Conservation (phyloP, 2,329 filamentous ascomycete species). For the Amphichorda felina region DNA sequence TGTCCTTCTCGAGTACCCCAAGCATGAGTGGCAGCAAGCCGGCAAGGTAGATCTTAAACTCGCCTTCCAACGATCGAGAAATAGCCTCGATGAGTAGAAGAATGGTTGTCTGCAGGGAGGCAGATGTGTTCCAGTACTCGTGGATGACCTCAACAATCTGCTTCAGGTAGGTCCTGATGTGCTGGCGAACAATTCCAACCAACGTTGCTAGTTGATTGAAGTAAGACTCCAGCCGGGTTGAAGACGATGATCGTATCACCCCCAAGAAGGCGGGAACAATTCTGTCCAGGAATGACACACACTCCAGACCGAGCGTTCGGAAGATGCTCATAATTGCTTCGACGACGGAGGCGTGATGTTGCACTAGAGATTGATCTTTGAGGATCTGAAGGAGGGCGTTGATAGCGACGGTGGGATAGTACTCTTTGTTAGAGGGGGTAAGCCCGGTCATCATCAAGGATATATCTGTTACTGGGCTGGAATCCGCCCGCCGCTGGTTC, state of each 20-base stretch:
- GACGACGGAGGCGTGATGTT: constrained; percentile 88
- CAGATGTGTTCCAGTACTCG: constrained; percentile 78
- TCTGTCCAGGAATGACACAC: constrained; percentile 84
- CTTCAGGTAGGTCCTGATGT: constrained; percentile 83
- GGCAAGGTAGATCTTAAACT: constrained; percentile 95
- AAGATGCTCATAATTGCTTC: constrained; percentile 99
- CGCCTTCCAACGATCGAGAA: constrained; percentile 83
- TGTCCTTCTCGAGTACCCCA: constrained; percentile 80
- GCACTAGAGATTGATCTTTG: constrained; percentile 77
- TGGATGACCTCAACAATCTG: constrained; percentile 78
- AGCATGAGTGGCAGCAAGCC: constrained; percentile 87
- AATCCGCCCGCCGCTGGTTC: constrained; percentile 54
- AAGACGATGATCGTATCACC: constrained; percentile 74
- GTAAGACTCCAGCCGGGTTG: constrained; percentile 78
- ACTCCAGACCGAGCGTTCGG: constrained; percentile 89
- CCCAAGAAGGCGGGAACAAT: constrained; percentile 90
- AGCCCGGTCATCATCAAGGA: constrained; percentile 96
- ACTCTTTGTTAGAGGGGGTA: constrained; percentile 94
- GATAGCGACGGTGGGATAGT: constrained; percentile 96
- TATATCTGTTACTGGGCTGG: constrained; percentile 72
- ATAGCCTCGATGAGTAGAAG: constrained; percentile 88
- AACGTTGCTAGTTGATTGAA: constrained; percentile 93
- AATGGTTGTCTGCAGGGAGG: constrained; percentile 80
- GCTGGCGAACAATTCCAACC: constrained; percentile 90
- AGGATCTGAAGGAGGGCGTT: constrained; percentile 88